Percentiles rank a stretch among this genome's conserved stretches.
These are phyloP conservation scores for Neltuma alba DNA, from an alignment of 306 rosid genomes.

Conservation along the genomic window DNA sequence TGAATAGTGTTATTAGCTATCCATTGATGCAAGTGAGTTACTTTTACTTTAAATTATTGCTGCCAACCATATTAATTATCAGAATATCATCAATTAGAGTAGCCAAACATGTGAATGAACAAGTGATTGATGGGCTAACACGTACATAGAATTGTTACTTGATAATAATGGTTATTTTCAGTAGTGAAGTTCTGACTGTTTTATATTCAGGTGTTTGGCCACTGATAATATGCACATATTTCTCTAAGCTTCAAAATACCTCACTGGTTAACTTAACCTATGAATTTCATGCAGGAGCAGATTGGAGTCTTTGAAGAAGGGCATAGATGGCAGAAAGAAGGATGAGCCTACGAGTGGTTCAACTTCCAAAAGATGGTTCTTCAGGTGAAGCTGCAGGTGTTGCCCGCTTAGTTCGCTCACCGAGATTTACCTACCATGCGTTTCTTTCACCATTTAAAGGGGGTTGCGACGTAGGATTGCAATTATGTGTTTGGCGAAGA, in stretches of 20 bases:
- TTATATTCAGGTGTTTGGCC: conserved; percentile 21
- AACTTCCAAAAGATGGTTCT: conserved; percentile 48
- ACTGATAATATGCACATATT: not conserved
- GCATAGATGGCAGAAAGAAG: conserved; percentile 57
- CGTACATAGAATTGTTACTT: not conserved
- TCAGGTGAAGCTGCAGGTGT: conserved; percentile 31
- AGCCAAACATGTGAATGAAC: not conserved
- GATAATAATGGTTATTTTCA: conserved; percentile 2
- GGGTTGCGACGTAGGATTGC: not conserved
- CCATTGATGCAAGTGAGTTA: not conserved
- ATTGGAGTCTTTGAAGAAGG: conserved; percentile 75
- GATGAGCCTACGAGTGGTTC: conserved; percentile 39
- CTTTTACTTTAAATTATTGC: conserved; percentile 13
- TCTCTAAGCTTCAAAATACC: conserved; percentile 13
- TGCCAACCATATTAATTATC: not conserved
- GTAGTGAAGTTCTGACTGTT: not conserved
- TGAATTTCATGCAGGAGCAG: conserved; percentile 62
- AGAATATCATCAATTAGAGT: not conserved
- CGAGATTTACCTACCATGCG: not conserved
- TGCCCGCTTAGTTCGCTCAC: not conserved
- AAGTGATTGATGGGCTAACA: conserved; percentile 19
- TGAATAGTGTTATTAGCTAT: conserved; percentile 9
- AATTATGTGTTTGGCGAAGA: not conserved
- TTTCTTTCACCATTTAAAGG: conserved; percentile 6
- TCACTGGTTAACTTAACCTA: conserved; percentile 21